These are phyloP conservation scores for Sugiyamaella marilandica DNA, from an alignment of 805 yeast species.

Conservation along the genomic window DNA sequence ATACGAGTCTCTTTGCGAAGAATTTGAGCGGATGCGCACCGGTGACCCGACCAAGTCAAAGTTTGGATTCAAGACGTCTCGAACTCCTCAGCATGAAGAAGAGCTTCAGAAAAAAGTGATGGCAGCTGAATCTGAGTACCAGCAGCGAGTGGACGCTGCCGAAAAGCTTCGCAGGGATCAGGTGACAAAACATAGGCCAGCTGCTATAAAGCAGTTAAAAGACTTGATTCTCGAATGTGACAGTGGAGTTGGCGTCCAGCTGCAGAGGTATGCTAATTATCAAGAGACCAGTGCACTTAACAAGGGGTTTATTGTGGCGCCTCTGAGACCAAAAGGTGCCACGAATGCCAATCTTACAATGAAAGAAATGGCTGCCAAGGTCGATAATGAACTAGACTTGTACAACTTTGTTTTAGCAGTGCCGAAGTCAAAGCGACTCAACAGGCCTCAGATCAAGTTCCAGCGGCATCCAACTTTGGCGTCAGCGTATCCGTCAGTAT, in stretches of 20 bases:
- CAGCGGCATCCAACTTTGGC: slow-evolving; percentile 32
- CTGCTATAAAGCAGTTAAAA: slow-evolving; percentile 61
- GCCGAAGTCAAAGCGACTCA: slow-evolving; percentile 28
- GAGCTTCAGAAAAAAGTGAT: slow-evolving; percentile 77
- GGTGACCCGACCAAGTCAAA: slow-evolving; percentile 83
- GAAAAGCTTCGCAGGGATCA: slow-evolving; percentile 71
- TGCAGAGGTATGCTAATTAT: slow-evolving; percentile 84
- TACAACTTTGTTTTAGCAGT: slow-evolving; percentile 54
- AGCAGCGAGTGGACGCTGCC: slow-evolving; percentile 66
- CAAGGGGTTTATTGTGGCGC: slow-evolving; percentile 76
- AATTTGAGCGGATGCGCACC: slow-evolving; percentile 73
- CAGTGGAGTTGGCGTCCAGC: slow-evolving; percentile 80
- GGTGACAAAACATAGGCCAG: slow-evolving; percentile 70
- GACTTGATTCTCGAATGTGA: slow-evolving; percentile 82
- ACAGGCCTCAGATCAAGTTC: slow-evolving; percentile 31
- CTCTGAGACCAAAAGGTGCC: slow-evolving; percentile 45
- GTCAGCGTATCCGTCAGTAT: slow-evolving; percentile 13
- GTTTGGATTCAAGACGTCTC: slow-evolving; percentile 71
- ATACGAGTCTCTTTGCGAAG: slow-evolving; percentile 77
- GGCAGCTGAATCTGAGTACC: slow-evolving; percentile 81
- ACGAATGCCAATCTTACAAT: slow-evolving; percentile 56
- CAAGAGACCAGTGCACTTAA: slow-evolving; percentile 79
- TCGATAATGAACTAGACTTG: slow-evolving; percentile 80
- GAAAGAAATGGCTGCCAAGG: slow-evolving; percentile 67
- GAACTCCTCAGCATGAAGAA: slow-evolving; percentile 83